Base-by-base conservation (phyloP, 1,284 basidiomycete genomes). In the Irpex lacteus region DNA sequence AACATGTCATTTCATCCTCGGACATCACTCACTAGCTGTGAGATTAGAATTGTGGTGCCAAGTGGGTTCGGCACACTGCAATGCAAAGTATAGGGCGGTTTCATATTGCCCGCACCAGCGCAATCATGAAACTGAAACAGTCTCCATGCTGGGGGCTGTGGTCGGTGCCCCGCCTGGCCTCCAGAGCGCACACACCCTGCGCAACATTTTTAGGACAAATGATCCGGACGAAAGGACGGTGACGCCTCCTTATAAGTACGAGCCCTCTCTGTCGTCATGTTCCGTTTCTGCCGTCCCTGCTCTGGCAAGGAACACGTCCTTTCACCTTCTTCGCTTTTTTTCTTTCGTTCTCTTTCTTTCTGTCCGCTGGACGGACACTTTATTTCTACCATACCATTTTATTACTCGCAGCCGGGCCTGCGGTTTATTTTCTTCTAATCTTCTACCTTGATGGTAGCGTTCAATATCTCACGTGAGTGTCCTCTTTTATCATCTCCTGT, bases 371-470 rank as follows among this genome's bases (percentile, higher is more conserved):
- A 66, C 71, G 60, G 74, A 71, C 40, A 11, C 15, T 44, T 69
- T 61, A 60, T 65, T 66, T 64, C 21, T 61, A 69, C 63, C 53
- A 8, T 63, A 61, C 65, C 40, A 55, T 56, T 56, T 37, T 59
- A 62, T 64, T 40, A 59, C 66, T 65, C 63, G 21, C 59, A 61
- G 65, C 53, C 61, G 44, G 59, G 56, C 56, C 56, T 44, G 60
- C 61, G 56, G 3, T 18, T 13, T 13, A 49, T 49, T 49, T 18
- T 44, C 40, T 44, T 15, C 9, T 18, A 53, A 60, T 63, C 56
- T 58, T 18, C 60, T 61, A 70, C 70, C 73, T 75, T 66, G 74
- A 77, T 75, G 75, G 74, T 69, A 67, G 65, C 71, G 65, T 76
- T 72, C 61, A 77, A 77, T 61, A 69, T 76, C 63, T 72, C 74